Evolutionary conservation across 1,139 yeast species (phyloP).

Genomic region (Hansenula lynferdii): DNA sequence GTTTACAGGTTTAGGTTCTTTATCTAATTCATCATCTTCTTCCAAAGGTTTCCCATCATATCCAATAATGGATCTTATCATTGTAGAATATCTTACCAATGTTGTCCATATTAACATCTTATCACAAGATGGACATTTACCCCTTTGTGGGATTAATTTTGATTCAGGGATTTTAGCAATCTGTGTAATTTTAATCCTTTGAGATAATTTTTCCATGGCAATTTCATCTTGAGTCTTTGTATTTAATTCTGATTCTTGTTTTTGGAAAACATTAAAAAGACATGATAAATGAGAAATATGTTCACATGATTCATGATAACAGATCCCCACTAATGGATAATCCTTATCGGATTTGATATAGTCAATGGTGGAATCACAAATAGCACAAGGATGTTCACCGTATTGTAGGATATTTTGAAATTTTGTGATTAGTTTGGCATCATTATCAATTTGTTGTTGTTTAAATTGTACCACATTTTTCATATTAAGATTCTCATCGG

Average conservation of each 20-base stretch:
- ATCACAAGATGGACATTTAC: conserved; percentile 37
- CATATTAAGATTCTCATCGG: conserved; percentile 17
- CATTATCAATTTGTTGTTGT: conserved; percentile 9
- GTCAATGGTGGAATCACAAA: conserved; percentile 30
- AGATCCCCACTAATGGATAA: conserved; percentile 31
- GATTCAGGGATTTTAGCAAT: conserved; percentile 3
- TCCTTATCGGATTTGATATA: conserved; percentile 27
- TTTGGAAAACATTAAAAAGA: conserved; percentile 26
- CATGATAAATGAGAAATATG: conserved; percentile 41
- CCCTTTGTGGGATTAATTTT: conserved; percentile 35
- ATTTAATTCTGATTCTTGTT: conserved; percentile 8
- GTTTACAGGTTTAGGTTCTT: conserved; percentile 2
- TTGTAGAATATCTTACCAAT: conserved; percentile 34
- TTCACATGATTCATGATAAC: conserved; percentile 32
- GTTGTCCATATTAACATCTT: conserved; percentile 36
- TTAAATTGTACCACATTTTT: conserved; percentile 22
- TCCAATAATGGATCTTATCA: conserved; percentile 23
- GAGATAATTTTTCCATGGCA: not conserved
- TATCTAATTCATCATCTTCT: conserved; percentile 8
- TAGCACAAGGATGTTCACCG: conserved; percentile 25
- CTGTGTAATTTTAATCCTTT: not conserved
- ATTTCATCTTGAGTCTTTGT: not conserved
- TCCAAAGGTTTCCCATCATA: conserved; percentile 7
- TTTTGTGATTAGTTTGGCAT: conserved; percentile 14
- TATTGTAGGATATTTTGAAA: conserved; percentile 22